Evolutionary conservation across 78 protist species (phyloP).

Genomic region (Dictyostelium intermedium): DNA sequence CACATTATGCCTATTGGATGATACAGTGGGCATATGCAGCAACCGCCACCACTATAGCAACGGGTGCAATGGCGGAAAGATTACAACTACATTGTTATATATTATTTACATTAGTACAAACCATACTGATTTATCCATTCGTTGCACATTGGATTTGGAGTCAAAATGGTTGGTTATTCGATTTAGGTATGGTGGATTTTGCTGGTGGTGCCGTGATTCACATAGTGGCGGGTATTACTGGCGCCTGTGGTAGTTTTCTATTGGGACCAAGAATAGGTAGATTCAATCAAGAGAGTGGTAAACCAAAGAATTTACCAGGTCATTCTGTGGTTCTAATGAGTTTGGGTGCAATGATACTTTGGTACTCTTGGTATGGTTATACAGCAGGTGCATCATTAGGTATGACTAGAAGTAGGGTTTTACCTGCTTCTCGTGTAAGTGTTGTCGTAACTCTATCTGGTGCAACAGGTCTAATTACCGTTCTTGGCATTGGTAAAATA

Average conservation of each 20-base stretch:
- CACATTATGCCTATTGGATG: constrained; percentile 63
- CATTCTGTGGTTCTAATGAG: constrained; percentile 46
- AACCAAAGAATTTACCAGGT: constrained; percentile 59
- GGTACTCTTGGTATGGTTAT: constrained; percentile 79
- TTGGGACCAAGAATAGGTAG: constrained; percentile 67
- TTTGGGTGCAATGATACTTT: constrained; percentile 72
- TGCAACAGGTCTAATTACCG: constrained; percentile 61
- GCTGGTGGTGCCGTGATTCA: constrained; percentile 69
- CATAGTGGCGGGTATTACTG: constrained; percentile 62
- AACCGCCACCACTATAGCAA: constrained; percentile 72
- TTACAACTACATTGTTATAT: constrained; percentile 58
- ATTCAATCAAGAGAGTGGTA: constrained; percentile 52
- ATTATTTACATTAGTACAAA: constrained; percentile 50
- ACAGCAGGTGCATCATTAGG: constrained; percentile 50
- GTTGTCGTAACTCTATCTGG: constrained; percentile 68
- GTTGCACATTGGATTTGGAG: constrained; percentile 77
- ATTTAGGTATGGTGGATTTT: constrained; percentile 57
- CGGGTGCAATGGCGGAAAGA: constrained; percentile 79
- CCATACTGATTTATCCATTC: constrained; percentile 54
- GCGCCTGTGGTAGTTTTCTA: constrained; percentile 61
- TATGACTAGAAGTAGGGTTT: constrained; percentile 15
- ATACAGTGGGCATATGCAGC: constrained; percentile 79
- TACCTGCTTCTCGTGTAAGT: constrained; percentile 39
- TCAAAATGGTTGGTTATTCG: constrained; percentile 49
- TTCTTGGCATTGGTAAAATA: constrained; percentile 37